Percentiles rank a stretch among this genome's conserved stretches.
Conservation (phyloP, 495 filamentous ascomycete species). For the Beverwykella pulmonaria region DNA sequence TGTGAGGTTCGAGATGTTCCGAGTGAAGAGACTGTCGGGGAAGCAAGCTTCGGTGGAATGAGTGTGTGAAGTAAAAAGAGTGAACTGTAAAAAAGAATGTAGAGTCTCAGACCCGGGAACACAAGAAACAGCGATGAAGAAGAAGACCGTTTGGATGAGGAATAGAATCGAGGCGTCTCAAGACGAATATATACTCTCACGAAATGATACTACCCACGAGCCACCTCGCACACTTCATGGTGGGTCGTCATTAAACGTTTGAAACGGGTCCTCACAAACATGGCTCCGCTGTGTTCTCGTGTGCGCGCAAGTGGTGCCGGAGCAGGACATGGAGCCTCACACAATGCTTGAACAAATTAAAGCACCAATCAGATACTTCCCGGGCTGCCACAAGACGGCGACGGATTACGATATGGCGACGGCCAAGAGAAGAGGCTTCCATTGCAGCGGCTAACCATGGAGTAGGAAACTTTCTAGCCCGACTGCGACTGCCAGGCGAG, state of each 20-base stretch:
- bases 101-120: slow-evolving; percentile 26
- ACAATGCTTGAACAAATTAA: slow-evolving; percentile 18
- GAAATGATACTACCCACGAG: background rate
- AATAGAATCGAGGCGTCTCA: background rate
- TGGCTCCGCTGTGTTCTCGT: background rate
- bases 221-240: background rate
- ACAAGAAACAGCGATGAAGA: slow-evolving; percentile 15
- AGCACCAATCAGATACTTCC: slow-evolving; percentile 14
- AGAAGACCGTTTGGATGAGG: slow-evolving; percentile 1
- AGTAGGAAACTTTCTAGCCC: slow-evolving; percentile 8
- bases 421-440: slow-evolving; percentile 2
- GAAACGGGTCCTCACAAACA: slow-evolving; percentile 16
- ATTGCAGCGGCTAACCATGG: slow-evolving; percentile 4
- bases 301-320: background rate
- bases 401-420: background rate
- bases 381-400: background rate
- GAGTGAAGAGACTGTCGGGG: background rate
- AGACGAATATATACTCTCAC: background rate
- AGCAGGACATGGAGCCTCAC: background rate
- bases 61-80: slow-evolving; percentile 17
- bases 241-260: slow-evolving; percentile 28
- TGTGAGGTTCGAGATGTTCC: background rate
- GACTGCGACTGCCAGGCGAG: slow-evolving; percentile 2
- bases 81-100: slow-evolving; percentile 29
- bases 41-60: slow-evolving; percentile 26